These are phyloP conservation scores for Gyromitra esculenta DNA, from an alignment of 2,329 filamentous ascomycete genomes.

Conservation along the genomic window DNA sequence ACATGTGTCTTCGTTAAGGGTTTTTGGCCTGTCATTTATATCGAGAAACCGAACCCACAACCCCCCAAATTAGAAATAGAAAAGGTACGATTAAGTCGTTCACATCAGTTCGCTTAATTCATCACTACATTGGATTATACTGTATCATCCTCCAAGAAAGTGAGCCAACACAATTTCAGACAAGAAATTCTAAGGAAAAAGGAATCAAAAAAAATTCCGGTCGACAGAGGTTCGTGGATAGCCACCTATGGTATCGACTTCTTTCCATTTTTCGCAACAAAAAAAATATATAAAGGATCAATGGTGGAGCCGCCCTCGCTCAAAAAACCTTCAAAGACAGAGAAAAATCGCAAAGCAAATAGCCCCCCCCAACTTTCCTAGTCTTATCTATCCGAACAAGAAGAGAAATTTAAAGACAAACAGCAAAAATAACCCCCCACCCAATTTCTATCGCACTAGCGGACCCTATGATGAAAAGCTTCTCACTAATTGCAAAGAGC, in stretches of 20 bases:
- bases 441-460: constrained; percentile 33
- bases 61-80: not conserved
- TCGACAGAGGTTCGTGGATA: constrained; percentile 8
- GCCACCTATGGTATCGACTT: constrained; percentile 8
- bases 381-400: constrained; percentile 39
- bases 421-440: constrained; percentile 38
- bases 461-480: constrained; percentile 18
- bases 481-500: constrained; percentile 25
- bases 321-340: constrained; percentile 15
- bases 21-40: not conserved
- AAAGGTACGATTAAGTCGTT: not conserved
- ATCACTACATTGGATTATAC: constrained; percentile 23
- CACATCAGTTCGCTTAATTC: constrained; percentile 10
- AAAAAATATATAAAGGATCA: constrained; percentile 24
- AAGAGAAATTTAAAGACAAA: constrained; percentile 35
- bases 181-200: constrained; percentile 1
- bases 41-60: not conserved
- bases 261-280: not conserved
- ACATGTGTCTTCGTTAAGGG: too few relatives aligned
- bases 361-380: constrained; percentile 16
- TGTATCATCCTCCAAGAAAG: constrained; percentile 25
- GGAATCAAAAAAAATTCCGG: constrained; percentile 10
- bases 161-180: constrained; percentile 8
- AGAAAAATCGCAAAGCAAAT: constrained; percentile 41
- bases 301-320: constrained; percentile 20